A percentile compares a stretch with the other conserved stretches of the same genome.
These are phyloP conservation scores for Gyromitra esculenta DNA, from an alignment of 2,329 filamentous ascomycete genomes.

Conservation along the genomic window DNA sequence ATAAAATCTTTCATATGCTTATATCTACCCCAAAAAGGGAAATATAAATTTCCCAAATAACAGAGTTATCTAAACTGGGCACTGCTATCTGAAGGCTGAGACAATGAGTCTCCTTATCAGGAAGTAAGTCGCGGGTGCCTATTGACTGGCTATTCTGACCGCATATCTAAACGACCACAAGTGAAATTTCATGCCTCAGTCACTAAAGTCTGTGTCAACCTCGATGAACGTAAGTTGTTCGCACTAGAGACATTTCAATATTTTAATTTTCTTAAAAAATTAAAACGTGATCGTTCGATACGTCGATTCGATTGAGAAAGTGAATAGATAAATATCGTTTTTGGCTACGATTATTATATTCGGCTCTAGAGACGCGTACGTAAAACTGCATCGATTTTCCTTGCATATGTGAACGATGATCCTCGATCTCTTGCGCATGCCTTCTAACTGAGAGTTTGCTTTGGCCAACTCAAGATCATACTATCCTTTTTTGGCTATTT, in stretches of 20 bases:
- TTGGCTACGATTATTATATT: slow-evolving; percentile 26
- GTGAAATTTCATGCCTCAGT: slow-evolving; percentile 1
- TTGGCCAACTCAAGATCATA: slow-evolving; percentile 31
- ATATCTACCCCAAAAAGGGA: neutral
- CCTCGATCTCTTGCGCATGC: slow-evolving; percentile 46
- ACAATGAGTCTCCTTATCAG: slow-evolving; percentile 4
- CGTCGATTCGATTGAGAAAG: slow-evolving; percentile 7
- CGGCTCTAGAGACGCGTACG: slow-evolving; percentile 12
- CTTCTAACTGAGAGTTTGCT: slow-evolving; percentile 12
- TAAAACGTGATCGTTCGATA: neutral
- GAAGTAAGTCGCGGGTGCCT: neutral
- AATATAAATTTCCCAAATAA: slow-evolving; percentile 1
- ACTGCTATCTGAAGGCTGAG: slow-evolving; percentile 1
- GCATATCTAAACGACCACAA: slow-evolving; percentile 12
- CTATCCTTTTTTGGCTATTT: slow-evolving; percentile 32
- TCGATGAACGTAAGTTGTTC: neutral
- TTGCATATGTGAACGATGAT: slow-evolving; percentile 51
- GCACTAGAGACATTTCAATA: neutral
- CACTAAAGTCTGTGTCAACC: slow-evolving; percentile 1
- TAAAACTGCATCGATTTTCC: slow-evolving; percentile 43
- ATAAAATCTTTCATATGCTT: neutral
- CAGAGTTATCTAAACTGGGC: neutral
- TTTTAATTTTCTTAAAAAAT: neutral
- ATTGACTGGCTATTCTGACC: slow-evolving; percentile 3
- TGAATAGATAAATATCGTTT: neutral